phyloP scores from a whole-genome alignment of 306 rosid genomes.

The Ceratonia siliqua region DNA sequence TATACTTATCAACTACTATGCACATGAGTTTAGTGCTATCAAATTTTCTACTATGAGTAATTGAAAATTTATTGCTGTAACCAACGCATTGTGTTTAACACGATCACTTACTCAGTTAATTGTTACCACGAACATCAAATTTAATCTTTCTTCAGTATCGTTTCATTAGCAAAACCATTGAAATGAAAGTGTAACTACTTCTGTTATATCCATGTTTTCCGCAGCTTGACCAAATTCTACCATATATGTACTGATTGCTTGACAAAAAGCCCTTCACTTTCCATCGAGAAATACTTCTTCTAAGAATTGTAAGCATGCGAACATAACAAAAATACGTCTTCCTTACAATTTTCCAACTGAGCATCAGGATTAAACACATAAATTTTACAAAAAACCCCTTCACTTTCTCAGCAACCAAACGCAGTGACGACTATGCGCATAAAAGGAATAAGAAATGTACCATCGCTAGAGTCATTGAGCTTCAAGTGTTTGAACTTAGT shows the following conservation, averaged over 20 bases:
- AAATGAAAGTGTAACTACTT: background rate
- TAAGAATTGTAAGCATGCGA: background rate
- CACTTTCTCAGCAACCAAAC: constrained; percentile 18
- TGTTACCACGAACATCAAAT: background rate
- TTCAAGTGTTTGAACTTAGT: constrained; percentile 69
- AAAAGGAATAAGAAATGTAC: constrained; percentile 31
- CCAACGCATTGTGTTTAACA: background rate
- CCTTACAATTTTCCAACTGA: background rate
- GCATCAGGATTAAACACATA: background rate
- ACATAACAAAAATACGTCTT: background rate
- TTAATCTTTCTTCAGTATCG: constrained; percentile 2
- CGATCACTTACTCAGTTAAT: too few relatives aligned
- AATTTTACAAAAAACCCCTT: background rate
- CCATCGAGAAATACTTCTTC: background rate
- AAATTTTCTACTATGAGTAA: background rate
- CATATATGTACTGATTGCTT: constrained; percentile 4
- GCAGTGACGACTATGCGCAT: background rate
- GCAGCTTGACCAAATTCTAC: background rate
- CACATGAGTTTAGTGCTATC: background rate
- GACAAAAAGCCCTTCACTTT: background rate
- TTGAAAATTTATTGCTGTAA: background rate
- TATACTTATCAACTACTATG: background rate
- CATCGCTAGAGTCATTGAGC: constrained; percentile 29
- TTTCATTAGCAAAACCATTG: background rate
- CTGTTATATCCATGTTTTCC: background rate